Evolutionary conservation across 1,284 basidiomycete genomes (phyloP).

Genomic region (Ceratobasidium theobromae): DNA sequence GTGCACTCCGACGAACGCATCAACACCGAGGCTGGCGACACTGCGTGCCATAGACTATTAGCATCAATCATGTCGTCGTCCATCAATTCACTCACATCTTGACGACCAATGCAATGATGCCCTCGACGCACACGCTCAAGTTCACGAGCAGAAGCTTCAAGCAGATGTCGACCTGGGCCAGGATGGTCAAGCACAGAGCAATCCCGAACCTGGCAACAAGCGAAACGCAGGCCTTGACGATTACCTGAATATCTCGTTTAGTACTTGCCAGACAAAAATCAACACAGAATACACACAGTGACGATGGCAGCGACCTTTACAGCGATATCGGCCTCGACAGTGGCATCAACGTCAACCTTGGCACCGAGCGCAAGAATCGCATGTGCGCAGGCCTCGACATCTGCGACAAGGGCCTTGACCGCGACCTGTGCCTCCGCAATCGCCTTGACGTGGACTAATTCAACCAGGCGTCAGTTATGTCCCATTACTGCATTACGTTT

Average conservation of each 20-base stretch:
- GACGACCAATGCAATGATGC: not conserved
- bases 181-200: not conserved
- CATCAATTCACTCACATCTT: constrained; percentile 11
- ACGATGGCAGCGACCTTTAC: not conserved
- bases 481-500: not conserved
- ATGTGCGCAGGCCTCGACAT: not conserved
- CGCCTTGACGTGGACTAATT: not conserved
- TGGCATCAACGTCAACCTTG: not conserved
- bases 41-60: too few species aligned
- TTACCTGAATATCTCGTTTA: too few species aligned
- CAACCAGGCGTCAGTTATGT: not conserved
- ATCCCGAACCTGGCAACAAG: constrained; percentile 7
- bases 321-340: not conserved
- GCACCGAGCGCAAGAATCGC: not conserved
- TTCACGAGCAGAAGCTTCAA: not conserved
- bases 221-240: not conserved
- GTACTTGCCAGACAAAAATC: too few species aligned
- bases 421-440: not conserved
- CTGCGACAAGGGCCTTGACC: not conserved
- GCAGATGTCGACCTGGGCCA: not conserved
- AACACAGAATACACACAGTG: too few species aligned
- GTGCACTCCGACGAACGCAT: too few species aligned
- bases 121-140: constrained; percentile 1
- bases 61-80: too few species aligned
- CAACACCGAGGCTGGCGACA: too few species aligned